These are phyloP conservation scores for Brassica cretica DNA, from an alignment of 345 rosid genomes.

Conservation along the genomic window DNA sequence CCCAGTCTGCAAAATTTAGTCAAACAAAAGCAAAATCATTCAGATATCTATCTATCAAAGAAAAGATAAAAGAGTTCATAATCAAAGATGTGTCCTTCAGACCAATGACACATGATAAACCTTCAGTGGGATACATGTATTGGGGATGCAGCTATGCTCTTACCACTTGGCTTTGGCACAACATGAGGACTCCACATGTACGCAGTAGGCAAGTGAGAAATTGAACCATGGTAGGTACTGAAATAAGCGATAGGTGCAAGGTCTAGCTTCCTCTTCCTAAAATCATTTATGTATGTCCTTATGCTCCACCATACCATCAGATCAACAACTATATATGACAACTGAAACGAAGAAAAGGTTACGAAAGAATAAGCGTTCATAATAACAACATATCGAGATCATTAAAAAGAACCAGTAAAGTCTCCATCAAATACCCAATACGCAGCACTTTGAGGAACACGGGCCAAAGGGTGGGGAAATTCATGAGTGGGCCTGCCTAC, in stretches of 20 bases:
- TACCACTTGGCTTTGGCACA: conserved; percentile 96
- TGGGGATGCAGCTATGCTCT: conserved; percentile 3
- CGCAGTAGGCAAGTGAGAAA: conserved; percentile 95
- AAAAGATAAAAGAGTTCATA: not conserved
- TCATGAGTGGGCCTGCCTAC: conserved; percentile 99
- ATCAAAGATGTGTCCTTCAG: not conserved
- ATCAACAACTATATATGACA: conserved; percentile 92
- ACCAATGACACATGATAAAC: conserved; percentile 17
- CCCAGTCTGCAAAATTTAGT: conserved; percentile 80
- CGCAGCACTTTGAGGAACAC: conserved; percentile 93
- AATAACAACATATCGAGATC: not conserved
- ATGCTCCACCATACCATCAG: conserved; percentile 98
- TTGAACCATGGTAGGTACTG: conserved; percentile 90
- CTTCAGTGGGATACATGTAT: not conserved
- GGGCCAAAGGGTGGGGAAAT: conserved; percentile 97
- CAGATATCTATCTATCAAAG: not conserved
- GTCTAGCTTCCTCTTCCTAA: conserved; percentile 79
- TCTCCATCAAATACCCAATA: conserved; percentile 68
- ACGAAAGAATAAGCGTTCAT: conserved; percentile 1
- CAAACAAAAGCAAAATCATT: conserved; percentile 11
- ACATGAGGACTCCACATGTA: conserved; percentile 98
- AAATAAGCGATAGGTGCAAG: conserved; percentile 93
- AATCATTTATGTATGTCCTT: conserved; percentile 88
- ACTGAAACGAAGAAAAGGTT: conserved; percentile 47
- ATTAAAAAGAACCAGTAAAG: not conserved